Conservation (phyloP, 2,329 filamentous ascomycete genomes). For the Penicillium sp. region DNA sequence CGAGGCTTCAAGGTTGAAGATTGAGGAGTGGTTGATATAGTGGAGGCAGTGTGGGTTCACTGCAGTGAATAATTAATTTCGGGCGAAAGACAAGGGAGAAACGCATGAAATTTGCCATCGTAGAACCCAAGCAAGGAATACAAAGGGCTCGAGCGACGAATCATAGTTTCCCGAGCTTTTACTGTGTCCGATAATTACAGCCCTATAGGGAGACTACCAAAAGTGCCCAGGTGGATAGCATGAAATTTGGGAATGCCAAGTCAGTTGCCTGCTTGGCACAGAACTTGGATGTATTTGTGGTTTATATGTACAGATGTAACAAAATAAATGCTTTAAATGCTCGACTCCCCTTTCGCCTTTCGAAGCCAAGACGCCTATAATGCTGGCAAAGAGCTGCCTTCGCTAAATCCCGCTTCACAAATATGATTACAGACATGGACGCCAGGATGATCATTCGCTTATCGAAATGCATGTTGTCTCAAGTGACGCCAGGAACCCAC, state of each 20-base stretch:
- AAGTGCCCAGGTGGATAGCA: not conserved
- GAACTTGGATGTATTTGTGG: not conserved
- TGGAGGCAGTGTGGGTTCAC: not conserved
- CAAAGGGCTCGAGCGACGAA: not conserved
- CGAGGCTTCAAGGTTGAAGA: not conserved
- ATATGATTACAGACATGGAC: slow-evolving; percentile 21
- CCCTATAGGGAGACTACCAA: not conserved
- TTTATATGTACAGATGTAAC: slow-evolving; percentile 4
- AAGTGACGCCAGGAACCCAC: slow-evolving; percentile 38
- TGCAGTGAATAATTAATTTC: not conserved
- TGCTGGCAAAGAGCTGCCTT: slow-evolving; percentile 14
- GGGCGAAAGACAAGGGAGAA: not conserved
- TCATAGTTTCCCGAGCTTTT: not conserved
- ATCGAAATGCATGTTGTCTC: slow-evolving; percentile 37
- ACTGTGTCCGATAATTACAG: not conserved
- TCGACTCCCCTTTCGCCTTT: not conserved
- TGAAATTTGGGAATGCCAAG: slow-evolving; percentile 1
- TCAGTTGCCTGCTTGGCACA: slow-evolving; percentile 3
- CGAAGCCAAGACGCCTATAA: slow-evolving; percentile 17
- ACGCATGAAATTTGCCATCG: not conserved
- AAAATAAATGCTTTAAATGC: slow-evolving; percentile 6
- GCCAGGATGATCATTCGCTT: slow-evolving; percentile 8
- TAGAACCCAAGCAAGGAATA: not conserved
- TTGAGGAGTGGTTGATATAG: not conserved
- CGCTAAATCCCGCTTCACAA: slow-evolving; percentile 6